These are phyloP conservation scores for Globomyces pollinis-pini DNA, from an alignment of 192 early-diverging fungal species.

Conservation along the genomic window DNA sequence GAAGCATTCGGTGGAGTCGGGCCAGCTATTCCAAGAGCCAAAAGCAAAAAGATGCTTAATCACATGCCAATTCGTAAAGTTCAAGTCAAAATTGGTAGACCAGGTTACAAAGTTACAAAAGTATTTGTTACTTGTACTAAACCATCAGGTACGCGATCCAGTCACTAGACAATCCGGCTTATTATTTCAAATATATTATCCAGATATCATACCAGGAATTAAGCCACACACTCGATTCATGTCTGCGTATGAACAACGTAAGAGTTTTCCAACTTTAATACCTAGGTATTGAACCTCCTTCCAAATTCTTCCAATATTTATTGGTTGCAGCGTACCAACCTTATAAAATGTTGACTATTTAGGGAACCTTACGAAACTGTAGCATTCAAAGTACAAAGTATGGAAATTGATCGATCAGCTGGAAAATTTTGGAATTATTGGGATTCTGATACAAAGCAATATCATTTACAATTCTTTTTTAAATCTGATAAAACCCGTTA, in stretches of 20 bases:
- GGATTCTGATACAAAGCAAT: constrained; percentile 84
- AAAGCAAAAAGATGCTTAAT: constrained; percentile 13
- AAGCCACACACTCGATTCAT: constrained; percentile 92
- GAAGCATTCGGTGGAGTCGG: constrained; percentile 2
- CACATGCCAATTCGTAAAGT: constrained; percentile 49
- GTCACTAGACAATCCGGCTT: constrained; percentile 78
- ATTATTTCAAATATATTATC: constrained; percentile 91
- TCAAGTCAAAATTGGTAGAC: constrained; percentile 90
- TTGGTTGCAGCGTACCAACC: constrained; percentile 89
- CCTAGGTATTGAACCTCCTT: constrained; percentile 85
- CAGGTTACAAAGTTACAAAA: constrained; percentile 71
- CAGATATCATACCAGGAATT: constrained; percentile 74
- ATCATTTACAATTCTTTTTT: constrained; percentile 89
- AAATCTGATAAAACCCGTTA: too few species aligned
- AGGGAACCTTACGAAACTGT: constrained; percentile 96
- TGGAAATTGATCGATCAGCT: constrained; percentile 80
- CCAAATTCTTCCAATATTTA: constrained; percentile 84
- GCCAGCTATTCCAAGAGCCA: constrained; percentile 20
- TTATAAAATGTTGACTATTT: too few species aligned
- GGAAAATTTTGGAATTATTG: constrained; percentile 90
- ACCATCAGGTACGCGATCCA: constrained; percentile 86
- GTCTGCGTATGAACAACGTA: constrained; percentile 90
- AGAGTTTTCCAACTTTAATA: too few species aligned
- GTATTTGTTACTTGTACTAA: constrained; percentile 69
- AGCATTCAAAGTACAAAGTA: constrained; percentile 87